Evolutionary conservation across 208 protist species (phyloP), one percentile per base, ranked within the genome.

Genomic region (Angomonas deanei): DNA sequence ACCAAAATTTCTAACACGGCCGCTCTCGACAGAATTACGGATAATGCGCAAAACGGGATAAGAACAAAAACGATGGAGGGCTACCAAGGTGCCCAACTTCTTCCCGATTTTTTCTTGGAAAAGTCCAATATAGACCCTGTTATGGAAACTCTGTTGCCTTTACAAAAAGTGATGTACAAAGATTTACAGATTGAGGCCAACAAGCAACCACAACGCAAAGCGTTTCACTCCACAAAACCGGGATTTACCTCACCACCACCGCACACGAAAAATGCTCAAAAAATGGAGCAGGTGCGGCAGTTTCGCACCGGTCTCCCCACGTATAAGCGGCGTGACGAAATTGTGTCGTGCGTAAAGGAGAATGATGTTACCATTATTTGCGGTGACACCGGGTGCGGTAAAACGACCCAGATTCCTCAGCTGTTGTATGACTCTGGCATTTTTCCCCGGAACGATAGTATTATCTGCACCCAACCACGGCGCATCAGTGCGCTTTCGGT

Each of bases 381-480:
- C 61, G 97, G 97, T 30, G 97, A 99, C 56, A 99, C 98, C 2
- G 98, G 98, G 27, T 98, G 91, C 31, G 98, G 98, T 34, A 99
- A 99, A 70, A 98, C 93, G 3, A 99, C 97, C 17, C 94, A 98
- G 77, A 93, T 97, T 50, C 87, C 92, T 23, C 90, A 96, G 64
- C 47, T 92, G 27, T 65, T 94, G 19, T 81, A 83, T 49, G 84
- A 94, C 61, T 34, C 79, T 0, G 64, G 74, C 10, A 79, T 92
- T 57, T 89, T 92, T 62, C 61, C 58, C 34, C 83, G 76, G 28
- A 72, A 75, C 32, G 59, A 65, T 13, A 64, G 75, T 28, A 73
- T 97, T 30, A 76, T 97, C 19, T 94, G 88, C 74, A 96, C 88
- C 1, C 90, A 97, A 64, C 93, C 93, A 8, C 83, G 93, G 6